phyloP scores from a whole-genome alignment of 352 stramenopile genomes.

The Globisporangium ultimum region DNA sequence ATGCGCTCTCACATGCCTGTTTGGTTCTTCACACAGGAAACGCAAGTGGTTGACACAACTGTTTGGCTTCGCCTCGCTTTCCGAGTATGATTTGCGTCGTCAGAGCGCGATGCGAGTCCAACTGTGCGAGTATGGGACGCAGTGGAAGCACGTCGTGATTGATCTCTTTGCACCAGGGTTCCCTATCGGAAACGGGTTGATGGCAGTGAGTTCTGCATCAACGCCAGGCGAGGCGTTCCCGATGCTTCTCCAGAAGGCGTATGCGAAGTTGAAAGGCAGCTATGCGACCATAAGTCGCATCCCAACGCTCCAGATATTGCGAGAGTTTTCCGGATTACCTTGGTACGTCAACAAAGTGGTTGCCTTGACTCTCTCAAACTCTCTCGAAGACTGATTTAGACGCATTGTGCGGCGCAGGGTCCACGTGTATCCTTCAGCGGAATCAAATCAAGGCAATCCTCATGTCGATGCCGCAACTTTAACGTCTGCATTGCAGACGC shows the following conservation, averaged over 20 bases:
- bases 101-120: conserved; percentile 12
- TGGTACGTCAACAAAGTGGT: conserved; percentile 20
- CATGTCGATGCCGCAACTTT: not conserved
- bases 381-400: not conserved
- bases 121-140: conserved; percentile 25
- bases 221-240: conserved; percentile 29
- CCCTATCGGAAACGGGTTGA: conserved; percentile 25
- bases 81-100: too few relatives aligned
- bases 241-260: conserved; percentile 53
- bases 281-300: conserved; percentile 23
- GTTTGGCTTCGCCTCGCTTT: conserved; percentile 9
- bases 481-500: not conserved
- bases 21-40: conserved; percentile 7
- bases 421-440: not conserved
- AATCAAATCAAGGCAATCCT: not conserved
- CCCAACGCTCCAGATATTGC: conserved; percentile 29
- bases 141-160: conserved; percentile 33
- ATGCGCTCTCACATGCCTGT: conserved; percentile 25
- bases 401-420: not conserved
- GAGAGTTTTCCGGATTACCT: conserved; percentile 39
- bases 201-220: conserved; percentile 16
- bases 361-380: too few relatives aligned
- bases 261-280: conserved; percentile 46
- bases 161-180: conserved; percentile 47
- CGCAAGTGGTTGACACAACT: conserved; percentile 18